phyloP scores from a whole-genome alignment of 768 basidiomycete species.

The Lepiota brunneoincarnata region DNA sequence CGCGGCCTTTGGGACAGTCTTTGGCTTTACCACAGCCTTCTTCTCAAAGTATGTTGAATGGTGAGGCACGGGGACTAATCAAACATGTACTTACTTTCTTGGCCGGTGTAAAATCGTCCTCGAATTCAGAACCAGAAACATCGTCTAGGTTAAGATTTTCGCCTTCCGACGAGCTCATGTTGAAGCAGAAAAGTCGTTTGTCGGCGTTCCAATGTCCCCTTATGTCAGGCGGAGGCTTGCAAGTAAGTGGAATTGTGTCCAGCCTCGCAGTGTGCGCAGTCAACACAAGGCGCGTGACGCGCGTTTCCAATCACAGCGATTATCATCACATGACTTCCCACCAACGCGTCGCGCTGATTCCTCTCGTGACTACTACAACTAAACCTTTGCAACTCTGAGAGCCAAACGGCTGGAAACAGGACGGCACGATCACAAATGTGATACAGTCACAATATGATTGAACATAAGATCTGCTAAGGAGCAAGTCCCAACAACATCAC shows the following conservation, averaged over 20 bases:
- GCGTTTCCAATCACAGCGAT: neutral
- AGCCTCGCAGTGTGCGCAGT: too few relatives aligned
- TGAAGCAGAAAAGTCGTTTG: conserved; percentile 1
- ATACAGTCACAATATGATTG: too few relatives aligned
- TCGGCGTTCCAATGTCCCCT: neutral
- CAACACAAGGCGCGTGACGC: conserved; percentile 1
- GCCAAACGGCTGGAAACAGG: too few relatives aligned
- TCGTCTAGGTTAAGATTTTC: conserved; percentile 66
- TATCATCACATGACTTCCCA: neutral
- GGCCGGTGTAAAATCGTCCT: conserved; percentile 63
- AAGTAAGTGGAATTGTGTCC: neutral
- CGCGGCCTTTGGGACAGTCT: conserved; percentile 28
- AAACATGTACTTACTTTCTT: conserved; percentile 43
- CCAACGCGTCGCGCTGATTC: conserved; percentile 4
- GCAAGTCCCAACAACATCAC: too few relatives aligned
- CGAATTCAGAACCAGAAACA: conserved; percentile 55
- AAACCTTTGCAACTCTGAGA: too few relatives aligned
- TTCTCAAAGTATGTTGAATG: conserved; percentile 15
- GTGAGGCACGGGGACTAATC: neutral
- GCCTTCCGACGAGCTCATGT: conserved; percentile 73
- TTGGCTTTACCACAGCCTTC: conserved; percentile 29
- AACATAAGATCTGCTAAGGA: too few relatives aligned
- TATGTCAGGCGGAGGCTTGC: neutral
- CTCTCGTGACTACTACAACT: too few relatives aligned
- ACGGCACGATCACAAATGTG: too few relatives aligned